Evolutionary conservation across 2,329 filamentous ascomycete species (phyloP), one percentile per base, ranked within the genome.

Genomic region (Penicillium capsulatum): DNA sequence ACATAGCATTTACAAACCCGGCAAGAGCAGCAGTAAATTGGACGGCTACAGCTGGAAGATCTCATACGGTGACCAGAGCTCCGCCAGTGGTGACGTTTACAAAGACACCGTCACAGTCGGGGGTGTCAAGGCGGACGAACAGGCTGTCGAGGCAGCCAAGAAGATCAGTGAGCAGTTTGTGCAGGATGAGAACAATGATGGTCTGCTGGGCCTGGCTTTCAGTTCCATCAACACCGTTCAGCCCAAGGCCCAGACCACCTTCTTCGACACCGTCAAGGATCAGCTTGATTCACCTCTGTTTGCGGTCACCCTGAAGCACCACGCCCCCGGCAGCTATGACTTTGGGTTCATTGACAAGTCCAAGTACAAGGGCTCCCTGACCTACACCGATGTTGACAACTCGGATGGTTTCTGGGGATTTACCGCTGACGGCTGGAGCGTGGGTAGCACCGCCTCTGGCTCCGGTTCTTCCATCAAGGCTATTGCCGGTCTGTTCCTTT

Each of bases 111-210:
- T 86, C 29, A 67, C 68, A 15, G 72, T 86, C 17, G 81, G 80
- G 31, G 68, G 68, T 19, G 75, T 82, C 2, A 76, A 69, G 17
- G 79, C 81, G 22, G 71, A 71, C 2, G 58, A 62, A 2, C 83
- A 86, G 61, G 80, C 81, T 7, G 76, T 87, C 8, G 79, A 86
- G 61, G 75, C 80, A 22, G 83, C 83, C 10, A 69, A 69, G 3
- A 67, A 70, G 1, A 74, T 85, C 29, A 83, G 79, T 9, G 43
- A 61, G 1, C 48, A 68, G 28, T 81, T 82, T 63, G 51, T 62
- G 4, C 50, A 66, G 38, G 75, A 81, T 53, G 54, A 53, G 17
- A 60, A 73, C 55, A 77, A 72, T 36, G 79, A 82, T 48, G 79
- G 79, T 38, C 69, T 83, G 16, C 66, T 83, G 38, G 79, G 79